phyloP scores from a whole-genome alignment of 495 filamentous ascomycete genomes.

The Parathielavia appendiculata region DNA sequence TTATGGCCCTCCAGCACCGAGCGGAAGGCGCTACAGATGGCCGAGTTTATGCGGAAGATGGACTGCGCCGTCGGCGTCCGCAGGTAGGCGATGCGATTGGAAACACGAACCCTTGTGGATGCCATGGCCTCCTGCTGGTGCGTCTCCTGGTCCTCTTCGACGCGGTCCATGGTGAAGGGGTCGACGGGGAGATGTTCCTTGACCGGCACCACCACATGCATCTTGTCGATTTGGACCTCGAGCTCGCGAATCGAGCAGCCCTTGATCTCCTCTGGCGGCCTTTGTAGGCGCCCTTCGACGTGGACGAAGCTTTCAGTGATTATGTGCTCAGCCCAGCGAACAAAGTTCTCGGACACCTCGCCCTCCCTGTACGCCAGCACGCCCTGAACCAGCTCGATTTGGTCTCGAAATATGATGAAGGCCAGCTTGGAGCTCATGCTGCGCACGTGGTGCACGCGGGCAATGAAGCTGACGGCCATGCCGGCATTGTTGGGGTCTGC shows the following conservation, averaged over 20 bases:
- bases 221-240: slow-evolving; percentile 73
- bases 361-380: slow-evolving; percentile 56
- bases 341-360: slow-evolving; percentile 69
- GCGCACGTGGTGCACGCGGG: slow-evolving; percentile 78
- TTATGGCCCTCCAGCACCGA: slow-evolving; percentile 68
- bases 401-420: slow-evolving; percentile 81
- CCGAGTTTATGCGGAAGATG: slow-evolving; percentile 75
- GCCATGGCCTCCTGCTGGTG: slow-evolving; percentile 38
- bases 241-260: slow-evolving; percentile 69
- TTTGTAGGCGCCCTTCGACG: slow-evolving; percentile 69
- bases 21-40: slow-evolving; percentile 74
- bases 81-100: slow-evolving; percentile 81
- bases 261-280: slow-evolving; percentile 69
- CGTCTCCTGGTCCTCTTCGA: slow-evolving; percentile 37
- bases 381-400: slow-evolving; percentile 76
- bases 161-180: slow-evolving; percentile 45
- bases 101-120: slow-evolving; percentile 50
- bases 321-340: slow-evolving; percentile 78
- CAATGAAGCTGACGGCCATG: slow-evolving; percentile 69
- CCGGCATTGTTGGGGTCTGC: slow-evolving; percentile 45
- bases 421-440: slow-evolving; percentile 81
- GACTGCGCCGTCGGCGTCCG: slow-evolving; percentile 80
- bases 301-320: slow-evolving; percentile 76
- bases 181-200: slow-evolving; percentile 69
- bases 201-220: slow-evolving; percentile 60